phyloP scores from a whole-genome alignment of 2,329 filamentous ascomycete species.

The Harringtonia lauricola region DNA sequence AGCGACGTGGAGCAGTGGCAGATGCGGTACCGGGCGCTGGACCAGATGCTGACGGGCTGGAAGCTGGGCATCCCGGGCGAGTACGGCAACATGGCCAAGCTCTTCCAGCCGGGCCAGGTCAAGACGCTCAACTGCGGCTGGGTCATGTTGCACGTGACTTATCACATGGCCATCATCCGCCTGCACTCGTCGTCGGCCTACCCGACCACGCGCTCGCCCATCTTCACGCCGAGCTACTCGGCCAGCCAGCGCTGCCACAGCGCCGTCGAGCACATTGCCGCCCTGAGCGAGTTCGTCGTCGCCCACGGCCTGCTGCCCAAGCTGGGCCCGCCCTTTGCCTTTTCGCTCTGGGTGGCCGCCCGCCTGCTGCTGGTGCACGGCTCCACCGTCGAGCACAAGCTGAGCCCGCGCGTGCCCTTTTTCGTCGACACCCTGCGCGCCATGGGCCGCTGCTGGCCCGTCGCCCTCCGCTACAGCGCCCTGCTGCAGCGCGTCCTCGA shows the following conservation, averaged over 20 bases:
- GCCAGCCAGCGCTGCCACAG: slow-evolving; percentile 73
- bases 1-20: slow-evolving; percentile 88
- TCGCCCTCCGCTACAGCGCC: slow-evolving; percentile 70
- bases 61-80: slow-evolving; percentile 74
- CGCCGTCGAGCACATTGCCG: slow-evolving; percentile 73
- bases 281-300: slow-evolving; percentile 67
- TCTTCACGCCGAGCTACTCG: slow-evolving; percentile 81
- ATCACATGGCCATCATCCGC: slow-evolving; percentile 81
- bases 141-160: slow-evolving; percentile 86
- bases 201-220: slow-evolving; percentile 75
- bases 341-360: slow-evolving; percentile 85
- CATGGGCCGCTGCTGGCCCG: slow-evolving; percentile 77
- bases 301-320: slow-evolving; percentile 65
- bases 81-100: slow-evolving; percentile 71
- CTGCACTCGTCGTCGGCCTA: slow-evolving; percentile 89
- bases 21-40: slow-evolving; percentile 72
- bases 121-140: slow-evolving; percentile 70
- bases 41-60: slow-evolving; percentile 70
- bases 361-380: slow-evolving; percentile 81
- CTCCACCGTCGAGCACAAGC: slow-evolving; percentile 74
- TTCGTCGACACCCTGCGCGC: slow-evolving; percentile 73
- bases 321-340: slow-evolving; percentile 82
- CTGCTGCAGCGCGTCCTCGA: slow-evolving; percentile 75
- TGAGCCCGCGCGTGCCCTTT: slow-evolving; percentile 68
- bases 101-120: slow-evolving; percentile 58